Conservation (phyloP, 345 rosid genomes). For the Toxicodendron radicans region DNA sequence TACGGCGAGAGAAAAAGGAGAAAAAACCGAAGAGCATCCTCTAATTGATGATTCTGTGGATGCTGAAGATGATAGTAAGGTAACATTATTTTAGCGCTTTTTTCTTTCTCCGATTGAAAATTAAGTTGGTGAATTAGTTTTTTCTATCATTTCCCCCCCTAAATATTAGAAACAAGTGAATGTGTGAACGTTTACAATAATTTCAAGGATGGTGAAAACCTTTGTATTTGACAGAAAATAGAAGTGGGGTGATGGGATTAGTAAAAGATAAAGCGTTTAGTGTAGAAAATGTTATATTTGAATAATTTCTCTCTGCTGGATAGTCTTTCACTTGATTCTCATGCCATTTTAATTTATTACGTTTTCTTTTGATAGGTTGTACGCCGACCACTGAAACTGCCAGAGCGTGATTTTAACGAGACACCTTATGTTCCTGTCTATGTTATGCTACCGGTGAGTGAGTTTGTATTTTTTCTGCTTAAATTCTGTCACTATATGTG, state of each 20-base stretch:
- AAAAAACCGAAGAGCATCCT: slow-evolving; percentile 26
- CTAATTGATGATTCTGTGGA: slow-evolving; percentile 25
- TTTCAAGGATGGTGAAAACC: too few species aligned
- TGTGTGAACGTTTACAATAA: too few species aligned
- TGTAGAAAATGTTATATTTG: too few species aligned
- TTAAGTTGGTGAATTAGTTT: not conserved
- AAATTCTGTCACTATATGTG: not conserved
- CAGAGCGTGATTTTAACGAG: slow-evolving; percentile 82
- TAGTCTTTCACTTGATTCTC: not conserved
- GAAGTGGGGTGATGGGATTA: too few species aligned
- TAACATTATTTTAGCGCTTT: slow-evolving; percentile 15
- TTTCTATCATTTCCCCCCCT: too few species aligned
- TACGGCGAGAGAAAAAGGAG: slow-evolving; percentile 24
- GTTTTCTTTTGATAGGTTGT: slow-evolving; percentile 28
- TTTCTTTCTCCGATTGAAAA: not conserved
- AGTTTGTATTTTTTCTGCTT: not conserved
- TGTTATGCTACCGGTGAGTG: slow-evolving; percentile 89
- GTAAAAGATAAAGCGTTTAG: too few species aligned
- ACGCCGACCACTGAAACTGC: slow-evolving; percentile 24
- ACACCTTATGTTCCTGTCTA: slow-evolving; percentile 81
- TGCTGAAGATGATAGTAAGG: slow-evolving; percentile 28
- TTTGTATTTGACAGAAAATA: too few species aligned
- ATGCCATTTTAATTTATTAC: not conserved
- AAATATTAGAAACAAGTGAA: too few species aligned
- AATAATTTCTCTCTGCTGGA: not conserved